These are phyloP conservation scores for Meredithiella fracta DNA, from an alignment of 2,329 filamentous ascomycete species.

Conservation along the genomic window DNA sequence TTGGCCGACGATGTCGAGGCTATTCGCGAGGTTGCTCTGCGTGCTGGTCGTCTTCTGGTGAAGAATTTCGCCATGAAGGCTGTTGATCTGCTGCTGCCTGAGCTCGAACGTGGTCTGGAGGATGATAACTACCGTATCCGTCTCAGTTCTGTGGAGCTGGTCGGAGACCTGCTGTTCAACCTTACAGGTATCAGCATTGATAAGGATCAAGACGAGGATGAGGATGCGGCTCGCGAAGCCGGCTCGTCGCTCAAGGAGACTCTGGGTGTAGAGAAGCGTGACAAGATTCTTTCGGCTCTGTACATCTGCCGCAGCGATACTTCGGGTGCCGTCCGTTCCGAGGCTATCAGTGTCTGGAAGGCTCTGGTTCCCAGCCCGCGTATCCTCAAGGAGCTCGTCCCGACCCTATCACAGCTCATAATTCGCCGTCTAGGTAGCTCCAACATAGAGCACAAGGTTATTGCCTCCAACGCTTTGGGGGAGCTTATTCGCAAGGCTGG, in stretches of 20 bases:
- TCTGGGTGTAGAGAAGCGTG: conserved; percentile 87
- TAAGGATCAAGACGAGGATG: conserved; percentile 57
- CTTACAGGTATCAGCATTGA: conserved; percentile 78
- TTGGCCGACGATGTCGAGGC: conserved; percentile 92
- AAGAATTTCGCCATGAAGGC: conserved; percentile 96
- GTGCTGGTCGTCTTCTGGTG: conserved; percentile 82
- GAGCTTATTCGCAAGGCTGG: conserved; percentile 95
- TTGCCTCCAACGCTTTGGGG: conserved; percentile 90
- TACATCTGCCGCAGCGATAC: conserved; percentile 98
- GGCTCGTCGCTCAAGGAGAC: conserved; percentile 86
- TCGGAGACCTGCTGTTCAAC: conserved; percentile 93
- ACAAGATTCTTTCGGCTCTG: conserved; percentile 90
- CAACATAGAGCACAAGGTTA: conserved; percentile 97
- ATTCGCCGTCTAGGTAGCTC: conserved; percentile 86
- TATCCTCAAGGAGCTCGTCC: conserved; percentile 87
- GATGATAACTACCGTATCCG: conserved; percentile 96
- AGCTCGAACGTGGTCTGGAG: conserved; percentile 89
- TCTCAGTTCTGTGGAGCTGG: conserved; percentile 92
- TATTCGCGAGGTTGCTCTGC: conserved; percentile 89
- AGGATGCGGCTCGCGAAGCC: conserved; percentile 63
- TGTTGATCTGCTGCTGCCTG: conserved; percentile 83
- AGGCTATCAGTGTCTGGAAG: conserved; percentile 91
- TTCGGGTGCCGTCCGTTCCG: conserved; percentile 72
- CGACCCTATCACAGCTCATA: conserved; percentile 84
- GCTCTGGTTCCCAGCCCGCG: conserved; percentile 81